Evolutionary conservation across 768 basidiomycete genomes (phyloP).

Genomic region (Russula virescens): DNA sequence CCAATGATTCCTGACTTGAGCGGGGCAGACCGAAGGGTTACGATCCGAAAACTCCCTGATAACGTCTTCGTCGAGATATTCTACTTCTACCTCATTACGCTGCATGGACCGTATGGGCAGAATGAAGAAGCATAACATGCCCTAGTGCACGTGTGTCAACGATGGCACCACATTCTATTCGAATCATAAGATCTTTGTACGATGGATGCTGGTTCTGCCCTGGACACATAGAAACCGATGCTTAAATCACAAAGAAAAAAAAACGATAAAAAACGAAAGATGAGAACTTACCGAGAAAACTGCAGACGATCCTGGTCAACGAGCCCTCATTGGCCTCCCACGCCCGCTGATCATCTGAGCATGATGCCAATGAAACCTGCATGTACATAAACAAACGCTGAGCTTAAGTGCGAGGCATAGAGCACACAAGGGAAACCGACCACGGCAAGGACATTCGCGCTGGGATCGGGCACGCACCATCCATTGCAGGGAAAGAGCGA

Average conservation of each 20-base stretch:
- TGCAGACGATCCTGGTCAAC: conserved; percentile 18
- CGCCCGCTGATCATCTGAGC: conserved; percentile 24
- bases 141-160: too few species aligned
- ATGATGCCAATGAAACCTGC: conserved; percentile 24
- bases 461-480: conserved; percentile 16
- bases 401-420: neutral
- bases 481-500: conserved; percentile 22
- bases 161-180: too few species aligned
- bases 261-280: too few species aligned
- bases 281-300: conserved; percentile 8
- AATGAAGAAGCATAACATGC: too few species aligned
- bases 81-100: too few species aligned
- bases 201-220: conserved; percentile 16
- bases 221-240: neutral
- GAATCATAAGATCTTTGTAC: conserved; percentile 21
- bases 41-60: too few species aligned
- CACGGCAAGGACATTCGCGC: conserved; percentile 4
- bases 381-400: neutral
- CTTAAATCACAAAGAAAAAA: neutral
- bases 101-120: too few species aligned
- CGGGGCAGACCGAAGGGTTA: too few species aligned
- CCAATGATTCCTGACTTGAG: too few species aligned
- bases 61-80: too few species aligned
- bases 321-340: conserved; percentile 26
- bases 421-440: neutral